Percentiles rank a stretch among this genome's conserved stretches.
phyloP scores from a whole-genome alignment of 2,329 filamentous ascomycete species.

The Stenocarpella maydis region DNA sequence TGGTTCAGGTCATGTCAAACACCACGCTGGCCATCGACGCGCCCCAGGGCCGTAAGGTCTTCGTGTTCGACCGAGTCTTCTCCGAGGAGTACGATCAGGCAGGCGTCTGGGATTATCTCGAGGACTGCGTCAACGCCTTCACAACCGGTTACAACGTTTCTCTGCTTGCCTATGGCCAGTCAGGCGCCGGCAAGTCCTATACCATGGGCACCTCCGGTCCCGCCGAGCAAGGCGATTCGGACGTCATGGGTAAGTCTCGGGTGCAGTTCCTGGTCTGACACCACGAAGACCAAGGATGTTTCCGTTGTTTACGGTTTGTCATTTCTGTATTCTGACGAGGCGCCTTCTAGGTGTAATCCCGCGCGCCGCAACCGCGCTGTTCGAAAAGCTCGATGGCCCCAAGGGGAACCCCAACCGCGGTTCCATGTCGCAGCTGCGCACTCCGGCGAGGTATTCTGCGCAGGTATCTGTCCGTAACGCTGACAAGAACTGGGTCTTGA shows the following conservation, averaged over 20 bases:
- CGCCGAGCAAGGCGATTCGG: conserved; percentile 73
- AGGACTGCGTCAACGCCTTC: conserved; percentile 89
- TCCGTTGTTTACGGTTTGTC: neutral
- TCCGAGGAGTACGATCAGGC: conserved; percentile 83
- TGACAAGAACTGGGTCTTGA: conserved; percentile 89
- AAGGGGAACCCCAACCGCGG: conserved; percentile 60
- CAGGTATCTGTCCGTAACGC: conserved; percentile 52
- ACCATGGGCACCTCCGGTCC: conserved; percentile 98
- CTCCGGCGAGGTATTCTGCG: conserved; percentile 80
- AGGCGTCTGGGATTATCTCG: conserved; percentile 92
- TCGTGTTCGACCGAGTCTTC: conserved; percentile 97
- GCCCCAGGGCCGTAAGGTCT: conserved; percentile 90
- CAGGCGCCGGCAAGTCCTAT: conserved; percentile 96
- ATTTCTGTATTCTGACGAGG: conserved; percentile 33
- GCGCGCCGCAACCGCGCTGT: conserved; percentile 84
- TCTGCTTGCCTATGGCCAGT: conserved; percentile 95
- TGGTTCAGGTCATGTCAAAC: conserved; percentile 86
- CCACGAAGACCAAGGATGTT: neutral
- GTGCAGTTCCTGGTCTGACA: neutral
- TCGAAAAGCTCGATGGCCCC: conserved; percentile 80
- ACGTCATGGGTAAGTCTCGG: conserved; percentile 76
- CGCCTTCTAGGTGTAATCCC: conserved; percentile 82
- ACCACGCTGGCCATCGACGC: conserved; percentile 90
- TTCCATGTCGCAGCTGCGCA: conserved; percentile 79
- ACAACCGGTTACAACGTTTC: conserved; percentile 98